Percentiles rank a stretch among this genome's conserved stretches.
phyloP scores from a whole-genome alignment of 129 eudicot genomes.

The Erigeron canadensis region DNA sequence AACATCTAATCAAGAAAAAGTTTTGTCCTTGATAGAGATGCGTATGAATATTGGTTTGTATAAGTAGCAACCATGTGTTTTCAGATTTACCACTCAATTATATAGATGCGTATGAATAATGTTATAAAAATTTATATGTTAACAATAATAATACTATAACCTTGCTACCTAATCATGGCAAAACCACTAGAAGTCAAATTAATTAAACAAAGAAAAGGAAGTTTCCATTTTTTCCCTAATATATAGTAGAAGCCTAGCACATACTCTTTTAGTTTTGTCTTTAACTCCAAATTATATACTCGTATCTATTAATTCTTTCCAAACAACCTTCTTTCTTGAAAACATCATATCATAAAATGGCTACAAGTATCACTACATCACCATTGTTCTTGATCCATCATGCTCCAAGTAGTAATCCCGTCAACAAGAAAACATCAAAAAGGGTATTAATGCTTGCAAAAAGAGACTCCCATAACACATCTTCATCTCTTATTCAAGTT shows the following conservation, averaged over 20 bases:
- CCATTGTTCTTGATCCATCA: slow-evolving; percentile 25
- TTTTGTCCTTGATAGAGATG: background rate
- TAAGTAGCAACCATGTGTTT: background rate
- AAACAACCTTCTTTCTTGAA: background rate
- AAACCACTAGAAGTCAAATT: background rate
- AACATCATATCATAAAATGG: slow-evolving; percentile 26
- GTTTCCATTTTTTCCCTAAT: background rate
- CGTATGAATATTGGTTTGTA: background rate
- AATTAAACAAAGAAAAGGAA: background rate
- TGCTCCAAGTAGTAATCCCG: slow-evolving; percentile 11
- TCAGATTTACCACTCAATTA: background rate
- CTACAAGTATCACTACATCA: slow-evolving; percentile 28
- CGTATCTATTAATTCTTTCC: too few species aligned
- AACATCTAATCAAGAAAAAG: background rate
- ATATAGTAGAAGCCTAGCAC: slow-evolving; percentile 24
- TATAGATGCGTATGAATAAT: too few species aligned
- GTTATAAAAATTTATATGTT: too few species aligned
- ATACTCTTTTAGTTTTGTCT: slow-evolving; percentile 13
- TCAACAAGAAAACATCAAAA: slow-evolving; percentile 39
- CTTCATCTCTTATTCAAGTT: slow-evolving; percentile 43
- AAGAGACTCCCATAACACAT: slow-evolving; percentile 23
- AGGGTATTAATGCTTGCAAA: slow-evolving; percentile 38
- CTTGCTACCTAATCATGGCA: background rate
- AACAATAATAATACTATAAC: background rate
- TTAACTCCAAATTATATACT: slow-evolving; percentile 10